Percentiles rank a stretch among this genome's conserved stretches.
phyloP scores from a whole-genome alignment of 768 basidiomycete species.

The Hebeloma cylindrosporum region DNA sequence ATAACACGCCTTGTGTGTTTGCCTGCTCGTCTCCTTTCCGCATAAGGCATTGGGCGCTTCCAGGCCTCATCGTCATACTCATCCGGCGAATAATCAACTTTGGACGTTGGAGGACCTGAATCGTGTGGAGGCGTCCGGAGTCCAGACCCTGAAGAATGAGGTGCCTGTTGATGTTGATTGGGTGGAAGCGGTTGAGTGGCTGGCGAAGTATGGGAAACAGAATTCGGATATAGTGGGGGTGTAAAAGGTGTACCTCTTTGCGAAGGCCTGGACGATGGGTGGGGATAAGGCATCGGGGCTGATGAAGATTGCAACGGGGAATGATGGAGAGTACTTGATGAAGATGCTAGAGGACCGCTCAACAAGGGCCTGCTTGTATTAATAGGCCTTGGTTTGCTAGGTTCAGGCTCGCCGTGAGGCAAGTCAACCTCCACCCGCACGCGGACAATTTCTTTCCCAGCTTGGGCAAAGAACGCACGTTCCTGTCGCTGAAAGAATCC shows the following conservation, averaged over 20 bases:
- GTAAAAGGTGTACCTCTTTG: slow-evolving; percentile 35
- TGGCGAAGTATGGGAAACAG: slow-evolving; percentile 31
- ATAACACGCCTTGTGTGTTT: slow-evolving; percentile 79
- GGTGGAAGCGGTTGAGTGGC: slow-evolving; percentile 27
- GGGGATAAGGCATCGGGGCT: slow-evolving; percentile 33
- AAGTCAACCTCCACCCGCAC: slow-evolving; percentile 72
- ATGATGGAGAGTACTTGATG: slow-evolving; percentile 28
- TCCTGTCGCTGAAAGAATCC: slow-evolving; percentile 76
- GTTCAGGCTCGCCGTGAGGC: slow-evolving; percentile 35
- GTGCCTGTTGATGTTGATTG: slow-evolving; percentile 36
- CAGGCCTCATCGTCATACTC: slow-evolving; percentile 72
- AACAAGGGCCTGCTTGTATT: slow-evolving; percentile 29
- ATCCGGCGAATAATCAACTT: slow-evolving; percentile 42
- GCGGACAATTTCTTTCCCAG: slow-evolving; percentile 75
- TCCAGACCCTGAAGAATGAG: slow-evolving; percentile 33
- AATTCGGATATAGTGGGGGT: slow-evolving; percentile 34
- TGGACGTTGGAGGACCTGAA: slow-evolving; percentile 31
- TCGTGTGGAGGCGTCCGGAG: slow-evolving; percentile 52
- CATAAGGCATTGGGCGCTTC: slow-evolving; percentile 70
- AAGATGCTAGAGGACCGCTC: slow-evolving; percentile 20
- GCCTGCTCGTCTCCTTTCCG: slow-evolving; percentile 73
- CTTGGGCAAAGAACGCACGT: slow-evolving; percentile 78
- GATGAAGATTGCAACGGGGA: slow-evolving; percentile 36
- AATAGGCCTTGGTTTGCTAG: slow-evolving; percentile 23
- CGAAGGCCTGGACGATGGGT: slow-evolving; percentile 35